Evolutionary conservation across 2,329 filamentous ascomycete species (phyloP).

Genomic region (Ascochyta viciae-villosae): DNA sequence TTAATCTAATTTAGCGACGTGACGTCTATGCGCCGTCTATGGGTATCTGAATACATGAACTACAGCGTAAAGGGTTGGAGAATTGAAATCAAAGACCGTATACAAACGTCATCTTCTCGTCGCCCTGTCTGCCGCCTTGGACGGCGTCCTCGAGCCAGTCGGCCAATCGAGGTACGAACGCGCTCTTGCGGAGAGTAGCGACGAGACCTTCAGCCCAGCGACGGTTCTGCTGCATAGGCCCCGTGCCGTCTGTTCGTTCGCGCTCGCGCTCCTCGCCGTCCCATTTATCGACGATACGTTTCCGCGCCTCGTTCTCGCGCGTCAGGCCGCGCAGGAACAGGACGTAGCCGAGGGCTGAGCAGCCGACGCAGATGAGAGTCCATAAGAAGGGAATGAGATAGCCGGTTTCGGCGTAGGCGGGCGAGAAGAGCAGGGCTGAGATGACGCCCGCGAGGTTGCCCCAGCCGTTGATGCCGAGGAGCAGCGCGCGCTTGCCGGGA

Average conservation of each 20-base stretch:
- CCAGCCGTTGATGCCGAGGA: slow-evolving; percentile 64
- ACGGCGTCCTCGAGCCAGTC: slow-evolving; percentile 46
- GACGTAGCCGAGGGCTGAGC: slow-evolving; percentile 51
- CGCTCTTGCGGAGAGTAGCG: slow-evolving; percentile 11
- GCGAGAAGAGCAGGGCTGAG: slow-evolving; percentile 53
- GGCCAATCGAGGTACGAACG: slow-evolving; percentile 27
- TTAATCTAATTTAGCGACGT: no score
- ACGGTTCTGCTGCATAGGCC: slow-evolving; percentile 39
- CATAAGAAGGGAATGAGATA: slow-evolving; percentile 55
- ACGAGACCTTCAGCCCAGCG: slow-evolving; percentile 21
- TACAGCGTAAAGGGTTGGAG: background rate
- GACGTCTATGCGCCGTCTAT: no score
- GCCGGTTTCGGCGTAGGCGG: slow-evolving; percentile 47
- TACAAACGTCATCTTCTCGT: slow-evolving; percentile 56
- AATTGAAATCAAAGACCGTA: slow-evolving; percentile 45
- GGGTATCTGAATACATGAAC: no score
- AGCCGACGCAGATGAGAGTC: slow-evolving; percentile 49
- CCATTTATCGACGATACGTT: slow-evolving; percentile 41
- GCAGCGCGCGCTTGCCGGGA: slow-evolving; percentile 60
- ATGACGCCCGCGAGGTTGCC: slow-evolving; percentile 59
- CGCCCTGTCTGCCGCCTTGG: slow-evolving; percentile 48
- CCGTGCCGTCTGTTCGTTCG: slow-evolving; percentile 39
- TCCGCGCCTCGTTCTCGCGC: slow-evolving; percentile 49
- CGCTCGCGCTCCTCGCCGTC: slow-evolving; percentile 51
- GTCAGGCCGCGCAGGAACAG: slow-evolving; percentile 47